Evolutionary conservation across 352 stramenopile species (phyloP), one percentile per base, ranked within the genome.

Genomic region (Blastocystis sp.): DNA sequence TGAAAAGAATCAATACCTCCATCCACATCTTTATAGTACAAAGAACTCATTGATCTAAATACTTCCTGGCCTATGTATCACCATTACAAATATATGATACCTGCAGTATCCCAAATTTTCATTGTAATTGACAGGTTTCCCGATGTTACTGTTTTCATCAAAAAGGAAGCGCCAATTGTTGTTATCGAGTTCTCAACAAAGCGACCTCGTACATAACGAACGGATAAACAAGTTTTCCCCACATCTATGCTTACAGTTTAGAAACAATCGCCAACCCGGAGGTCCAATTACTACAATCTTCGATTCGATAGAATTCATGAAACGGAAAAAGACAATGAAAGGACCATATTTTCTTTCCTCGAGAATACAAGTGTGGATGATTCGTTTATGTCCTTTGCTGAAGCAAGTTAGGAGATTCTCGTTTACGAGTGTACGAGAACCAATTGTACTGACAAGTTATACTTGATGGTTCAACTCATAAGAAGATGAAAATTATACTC

Each of bases 21-120:
- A 68, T 84, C 73, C 9, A 84, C 73, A 84, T 84, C 73, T 48
- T 84, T 84, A 68, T 84, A 84, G 56, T 84, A 84, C 73, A 84
- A 7, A 24, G 73, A 62, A 64, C 48, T 68, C 73, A 84, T 84
- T 0, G 73, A 60, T 17, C 44, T 44, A 37, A 84, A 84, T n/a
- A 60, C 73, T 19, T 84, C 73, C 73, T 84, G 73, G 27, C 73
- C 73, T 84, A 68, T 0, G 51, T 3, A 33, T 84, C 53, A 84
- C 5, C 11, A 1, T 27, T n/a, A n/a, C 13, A 17, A 68, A 19
- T 37, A 7, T n/a, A 35, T 66, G 13, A 1, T 53, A 84, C 73
- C 73, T 9, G 73, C 73, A n/a, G 73, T 84, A 84, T 84, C 73
- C 73, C 73, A 84, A 66, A 84, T 84, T 33, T 84, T 84, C 73